Base-by-base conservation (phyloP, 352 stramenopile genomes). In the Vaucheria bursata region DNA sequence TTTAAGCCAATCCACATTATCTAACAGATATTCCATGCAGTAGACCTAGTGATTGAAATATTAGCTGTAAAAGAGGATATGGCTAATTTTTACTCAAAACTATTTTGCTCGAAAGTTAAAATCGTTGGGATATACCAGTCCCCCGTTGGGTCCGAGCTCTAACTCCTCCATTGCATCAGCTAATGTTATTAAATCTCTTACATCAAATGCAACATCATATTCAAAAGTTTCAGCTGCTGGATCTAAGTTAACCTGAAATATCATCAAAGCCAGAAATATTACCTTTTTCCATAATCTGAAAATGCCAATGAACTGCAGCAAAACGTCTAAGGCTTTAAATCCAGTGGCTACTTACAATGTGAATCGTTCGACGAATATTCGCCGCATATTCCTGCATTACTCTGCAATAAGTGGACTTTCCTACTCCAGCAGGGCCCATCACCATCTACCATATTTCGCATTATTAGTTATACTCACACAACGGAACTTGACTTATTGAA, bases 361-460 rank as follows among this genome's bases (percentile, higher is more conserved):
- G 76, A 31, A 81, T 66, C 12, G 76, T 74, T 32, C 76, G 74
- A 65, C 59, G 71, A 29, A 40, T 35, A 29, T 75, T 74, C n/a
- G 84, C 67, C 34, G 83, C 85, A 79, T 92, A 87, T 40, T 98
- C 87, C 88, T 98, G 91, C 87, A 99, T 97, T 40, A 91, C 92
- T 80, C 96, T 95, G 87, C 94, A 98, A 86, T 99, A 99, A 39
- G 95, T 98, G 25, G 93, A 98, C 87, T 99, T 99, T 70, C 95
- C 95, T 0, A 89, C 75, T 33, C 91, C 91, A 6, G 91, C 90
- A 38, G 91, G 91, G 33, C 91, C 91, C 59, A 90, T 79, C 8
- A 91, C 82, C 73, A 91, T 73, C 79, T 91, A 84, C 49, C 84
- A 75, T n/a, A n/a, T n/a, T n/a, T n/a, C n/a, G n/a, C n/a, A n/a